A percentile compares a stretch with the other conserved stretches of the same genome.
phyloP scores from a whole-genome alignment of 441 rosid species.

The Rhodomyrtus psidioides region DNA sequence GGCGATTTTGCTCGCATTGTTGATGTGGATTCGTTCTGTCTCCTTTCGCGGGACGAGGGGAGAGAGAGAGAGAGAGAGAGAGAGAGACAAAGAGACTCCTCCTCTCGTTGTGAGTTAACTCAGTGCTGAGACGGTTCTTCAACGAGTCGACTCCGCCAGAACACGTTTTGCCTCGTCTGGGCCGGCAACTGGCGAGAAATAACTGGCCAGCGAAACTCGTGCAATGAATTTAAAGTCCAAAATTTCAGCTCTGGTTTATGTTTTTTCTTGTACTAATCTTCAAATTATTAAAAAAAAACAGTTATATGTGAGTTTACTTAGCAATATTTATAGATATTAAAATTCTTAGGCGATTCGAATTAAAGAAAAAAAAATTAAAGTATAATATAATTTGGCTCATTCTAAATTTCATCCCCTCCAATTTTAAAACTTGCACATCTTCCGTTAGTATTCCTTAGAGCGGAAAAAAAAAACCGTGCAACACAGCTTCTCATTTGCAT shows the following conservation, averaged over 20 bases:
- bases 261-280: not conserved
- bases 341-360: not conserved
- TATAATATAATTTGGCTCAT: no score
- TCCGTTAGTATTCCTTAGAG: not conserved
- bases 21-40: not conserved
- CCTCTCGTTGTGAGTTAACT: not conserved
- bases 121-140: not conserved
- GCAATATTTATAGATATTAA: not conserved
- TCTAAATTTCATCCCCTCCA: accelerated
- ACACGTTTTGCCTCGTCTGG: not conserved
- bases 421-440: not conserved
- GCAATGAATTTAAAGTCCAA: not conserved
- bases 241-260: not conserved
- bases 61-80: not conserved
- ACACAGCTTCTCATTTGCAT: not conserved
- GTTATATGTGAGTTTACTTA: not conserved
- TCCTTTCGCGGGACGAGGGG: not conserved
- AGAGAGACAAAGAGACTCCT: no score
- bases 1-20: not conserved
- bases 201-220: not conserved
- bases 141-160: not conserved
- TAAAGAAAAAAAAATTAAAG: no score
- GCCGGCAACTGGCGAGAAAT: not conserved
- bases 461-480: accelerated
- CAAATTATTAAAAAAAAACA: not conserved